A percentile compares a stretch with the other conserved stretches of the same genome.
Evolutionary conservation across 139 green algal species (phyloP).

Genomic region (Pleodorina starrii): DNA sequence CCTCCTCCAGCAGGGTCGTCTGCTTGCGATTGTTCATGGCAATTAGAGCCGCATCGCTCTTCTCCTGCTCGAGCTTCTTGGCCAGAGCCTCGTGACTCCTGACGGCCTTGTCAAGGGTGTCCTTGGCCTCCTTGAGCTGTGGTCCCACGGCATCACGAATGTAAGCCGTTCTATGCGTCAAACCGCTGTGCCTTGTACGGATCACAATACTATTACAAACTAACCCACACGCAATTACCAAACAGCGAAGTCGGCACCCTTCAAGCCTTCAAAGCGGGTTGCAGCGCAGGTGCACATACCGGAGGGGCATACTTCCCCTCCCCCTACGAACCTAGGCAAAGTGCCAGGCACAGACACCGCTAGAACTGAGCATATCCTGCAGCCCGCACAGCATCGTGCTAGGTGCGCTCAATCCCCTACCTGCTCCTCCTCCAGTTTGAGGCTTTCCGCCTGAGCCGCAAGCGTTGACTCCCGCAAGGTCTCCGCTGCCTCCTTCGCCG

Average conservation of each 20-base stretch:
- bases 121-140: background rate
- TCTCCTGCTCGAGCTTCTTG: background rate
- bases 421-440: background rate
- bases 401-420: too few species aligned
- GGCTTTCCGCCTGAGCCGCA: background rate
- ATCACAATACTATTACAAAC: too few species aligned
- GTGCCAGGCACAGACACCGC: too few species aligned
- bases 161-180: background rate
- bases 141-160: too few species aligned
- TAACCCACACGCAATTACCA: too few species aligned
- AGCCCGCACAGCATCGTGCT: too few species aligned
- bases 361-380: too few species aligned
- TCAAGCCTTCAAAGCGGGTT: too few species aligned
- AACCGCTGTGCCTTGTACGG: background rate
- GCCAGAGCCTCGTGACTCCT: background rate
- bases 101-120: background rate
- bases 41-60: background rate
- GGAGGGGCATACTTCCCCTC: too few species aligned
- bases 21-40: background rate
- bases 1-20: conserved; percentile 15
- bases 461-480: background rate
- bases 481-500: background rate
- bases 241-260: too few species aligned
- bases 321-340: too few species aligned
- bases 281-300: too few species aligned